phyloP scores from a whole-genome alignment of 768 basidiomycete genomes.

The Postia placenta region DNA sequence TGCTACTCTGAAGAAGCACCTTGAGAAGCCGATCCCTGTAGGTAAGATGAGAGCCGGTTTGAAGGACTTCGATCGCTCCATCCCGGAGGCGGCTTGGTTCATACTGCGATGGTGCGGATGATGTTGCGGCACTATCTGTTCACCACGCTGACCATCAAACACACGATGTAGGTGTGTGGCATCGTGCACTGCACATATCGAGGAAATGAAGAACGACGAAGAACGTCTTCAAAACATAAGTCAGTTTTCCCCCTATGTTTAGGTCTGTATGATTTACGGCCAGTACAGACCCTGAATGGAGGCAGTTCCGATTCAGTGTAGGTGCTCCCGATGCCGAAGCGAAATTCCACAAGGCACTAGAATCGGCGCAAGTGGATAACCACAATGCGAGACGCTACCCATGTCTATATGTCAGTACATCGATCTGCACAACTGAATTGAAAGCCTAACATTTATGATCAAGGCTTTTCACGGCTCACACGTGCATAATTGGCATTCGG shows the following conservation, averaged over 20 bases:
- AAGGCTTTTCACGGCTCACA: conserved; percentile 69
- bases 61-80: conserved; percentile 40
- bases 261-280: not conserved
- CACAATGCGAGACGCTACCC: conserved; percentile 38
- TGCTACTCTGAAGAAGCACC: conserved; percentile 46
- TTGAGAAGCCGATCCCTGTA: conserved; percentile 42
- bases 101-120: conserved; percentile 49
- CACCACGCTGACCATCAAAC: too few species aligned
- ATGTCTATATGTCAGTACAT: conserved; percentile 25
- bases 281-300: conserved; percentile 38
- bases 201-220: conserved; percentile 50
- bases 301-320: conserved; percentile 66
- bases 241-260: conserved; percentile 11
- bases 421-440: not conserved
- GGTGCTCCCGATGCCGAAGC: conserved; percentile 70
- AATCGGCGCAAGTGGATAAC: conserved; percentile 30
- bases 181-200: conserved; percentile 66
- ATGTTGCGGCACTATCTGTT: too few species aligned
- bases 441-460: not conserved
- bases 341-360: conserved; percentile 45
- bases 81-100: conserved; percentile 59
- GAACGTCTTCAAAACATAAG: conserved; percentile 52
- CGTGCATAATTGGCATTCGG: conserved; percentile 66
- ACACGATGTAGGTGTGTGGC: conserved; percentile 74
- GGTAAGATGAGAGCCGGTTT: conserved; percentile 51